Conservation (phyloP, 768 basidiomycete genomes). For the Flagelloscypha sp. region DNA sequence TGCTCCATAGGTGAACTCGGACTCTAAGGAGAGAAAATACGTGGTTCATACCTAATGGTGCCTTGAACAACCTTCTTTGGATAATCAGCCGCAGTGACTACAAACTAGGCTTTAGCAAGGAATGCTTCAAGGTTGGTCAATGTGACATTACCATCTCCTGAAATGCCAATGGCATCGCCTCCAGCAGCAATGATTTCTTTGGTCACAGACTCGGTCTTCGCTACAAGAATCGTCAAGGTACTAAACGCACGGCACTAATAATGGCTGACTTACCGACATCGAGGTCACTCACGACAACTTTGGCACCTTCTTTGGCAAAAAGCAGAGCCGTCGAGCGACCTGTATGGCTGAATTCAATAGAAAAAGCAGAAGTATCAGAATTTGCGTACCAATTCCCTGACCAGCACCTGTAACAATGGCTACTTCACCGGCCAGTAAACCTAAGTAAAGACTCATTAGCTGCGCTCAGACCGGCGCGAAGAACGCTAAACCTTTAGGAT, state of each 20-base stretch:
- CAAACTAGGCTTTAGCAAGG: too few species aligned
- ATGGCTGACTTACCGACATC: neutral
- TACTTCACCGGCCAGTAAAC: conserved; percentile 67
- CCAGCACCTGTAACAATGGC: conserved; percentile 67
- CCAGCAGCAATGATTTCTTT: conserved; percentile 67
- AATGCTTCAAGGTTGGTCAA: too few species aligned
- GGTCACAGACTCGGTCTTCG: conserved; percentile 56
- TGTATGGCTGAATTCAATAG: conserved; percentile 19
- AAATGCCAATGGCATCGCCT: conserved; percentile 65
- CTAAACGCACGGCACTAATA: conserved; percentile 12
- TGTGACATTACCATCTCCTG: too few species aligned
- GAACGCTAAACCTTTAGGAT: too few species aligned
- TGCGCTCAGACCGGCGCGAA: too few species aligned
- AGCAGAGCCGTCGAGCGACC: conserved; percentile 64
- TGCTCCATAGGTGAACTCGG: conserved; percentile 17
- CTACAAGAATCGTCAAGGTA: conserved; percentile 44
- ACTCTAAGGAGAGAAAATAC: neutral
- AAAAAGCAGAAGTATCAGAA: neutral
- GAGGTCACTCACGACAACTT: conserved; percentile 81
- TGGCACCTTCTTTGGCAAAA: conserved; percentile 81
- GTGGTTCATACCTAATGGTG: conserved; percentile 56
- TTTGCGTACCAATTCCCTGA: neutral
- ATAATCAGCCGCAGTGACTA: conserved; percentile 76
- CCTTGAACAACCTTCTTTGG: conserved; percentile 70
- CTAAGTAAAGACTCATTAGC: conserved; percentile 38